Percentiles rank a stretch among this genome's conserved stretches.
These are phyloP conservation scores for Trametes hirsuta DNA, from an alignment of 1,284 basidiomycete genomes.

Conservation along the genomic window DNA sequence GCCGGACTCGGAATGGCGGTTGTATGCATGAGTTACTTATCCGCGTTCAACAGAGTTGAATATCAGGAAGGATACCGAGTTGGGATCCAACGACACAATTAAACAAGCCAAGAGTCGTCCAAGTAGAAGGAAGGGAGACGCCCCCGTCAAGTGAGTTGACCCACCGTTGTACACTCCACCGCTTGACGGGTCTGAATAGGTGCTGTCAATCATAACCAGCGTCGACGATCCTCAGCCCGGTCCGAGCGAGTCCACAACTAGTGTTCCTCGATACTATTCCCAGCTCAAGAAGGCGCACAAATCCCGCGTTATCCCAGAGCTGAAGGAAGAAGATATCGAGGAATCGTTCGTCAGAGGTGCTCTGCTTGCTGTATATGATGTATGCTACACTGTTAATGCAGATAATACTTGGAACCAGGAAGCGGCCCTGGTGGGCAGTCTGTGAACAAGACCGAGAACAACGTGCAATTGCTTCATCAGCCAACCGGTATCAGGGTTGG, in stretches of 20 bases:
- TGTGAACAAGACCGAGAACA: slow-evolving; percentile 85
- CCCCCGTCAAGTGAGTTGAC: slow-evolving; percentile 29
- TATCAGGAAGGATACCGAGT: slow-evolving; percentile 70
- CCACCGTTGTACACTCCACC: background rate
- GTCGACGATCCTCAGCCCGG: slow-evolving; percentile 25
- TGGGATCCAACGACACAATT: slow-evolving; percentile 74
- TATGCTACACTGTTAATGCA: slow-evolving; percentile 20
- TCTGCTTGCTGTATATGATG: slow-evolving; percentile 10
- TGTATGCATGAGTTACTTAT: background rate
- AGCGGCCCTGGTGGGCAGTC: slow-evolving; percentile 86
- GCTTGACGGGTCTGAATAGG: slow-evolving; percentile 31
- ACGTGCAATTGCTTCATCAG: slow-evolving; percentile 79
- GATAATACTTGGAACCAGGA: slow-evolving; percentile 45
- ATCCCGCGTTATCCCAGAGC: slow-evolving; percentile 61
- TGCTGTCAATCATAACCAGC: slow-evolving; percentile 38
- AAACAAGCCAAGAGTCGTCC: slow-evolving; percentile 55
- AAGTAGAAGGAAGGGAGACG: slow-evolving; percentile 44
- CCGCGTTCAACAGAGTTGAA: slow-evolving; percentile 50
- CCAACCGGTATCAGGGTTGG: slow-evolving; percentile 77
- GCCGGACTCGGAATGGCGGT: slow-evolving; percentile 22
- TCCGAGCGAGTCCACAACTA: slow-evolving; percentile 40
- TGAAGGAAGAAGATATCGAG: slow-evolving; percentile 73
- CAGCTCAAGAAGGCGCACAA: slow-evolving; percentile 70
- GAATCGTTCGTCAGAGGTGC: slow-evolving; percentile 79
- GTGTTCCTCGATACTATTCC: slow-evolving; percentile 55